phyloP scores from a whole-genome alignment of 2,329 filamentous ascomycete species.

The Lasiodiplodia hormozganensis region DNA sequence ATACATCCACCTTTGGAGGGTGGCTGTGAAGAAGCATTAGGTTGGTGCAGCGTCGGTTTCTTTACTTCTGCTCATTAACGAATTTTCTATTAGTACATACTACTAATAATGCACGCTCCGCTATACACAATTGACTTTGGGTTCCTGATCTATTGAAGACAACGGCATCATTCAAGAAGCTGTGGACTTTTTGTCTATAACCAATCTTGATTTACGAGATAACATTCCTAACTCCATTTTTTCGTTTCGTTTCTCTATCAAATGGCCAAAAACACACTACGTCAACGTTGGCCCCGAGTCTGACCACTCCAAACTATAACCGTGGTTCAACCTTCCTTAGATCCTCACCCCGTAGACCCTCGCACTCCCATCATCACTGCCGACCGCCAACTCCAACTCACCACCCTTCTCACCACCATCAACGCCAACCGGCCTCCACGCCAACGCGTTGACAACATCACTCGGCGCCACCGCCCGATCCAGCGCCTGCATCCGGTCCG shows the following conservation, averaged over 20 bases:
- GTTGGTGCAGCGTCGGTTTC: neutral
- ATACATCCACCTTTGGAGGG: neutral
- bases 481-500: slow-evolving; percentile 32
- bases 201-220: neutral
- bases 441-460: slow-evolving; percentile 43
- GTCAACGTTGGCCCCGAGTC: no score
- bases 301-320: neutral
- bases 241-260: no score
- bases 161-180: neutral
- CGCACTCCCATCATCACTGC: slow-evolving; percentile 51
- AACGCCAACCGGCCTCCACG: slow-evolving; percentile 39
- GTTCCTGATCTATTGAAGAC: neutral
- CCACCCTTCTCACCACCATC: slow-evolving; percentile 1
- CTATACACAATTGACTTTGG: neutral
- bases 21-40: neutral
- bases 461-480: slow-evolving; percentile 34
- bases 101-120: slow-evolving; percentile 21
- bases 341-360: slow-evolving; percentile 38
- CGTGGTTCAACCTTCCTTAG: neutral
- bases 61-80: slow-evolving; percentile 12
- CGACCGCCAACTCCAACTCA: slow-evolving; percentile 45
- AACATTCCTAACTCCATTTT: neutral
- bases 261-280: no score
- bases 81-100: slow-evolving; percentile 16
- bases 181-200: neutral